Evolutionary conservation across 306 rosid genomes (phyloP).

Genomic region (Trichosanthes cucumerina): DNA sequence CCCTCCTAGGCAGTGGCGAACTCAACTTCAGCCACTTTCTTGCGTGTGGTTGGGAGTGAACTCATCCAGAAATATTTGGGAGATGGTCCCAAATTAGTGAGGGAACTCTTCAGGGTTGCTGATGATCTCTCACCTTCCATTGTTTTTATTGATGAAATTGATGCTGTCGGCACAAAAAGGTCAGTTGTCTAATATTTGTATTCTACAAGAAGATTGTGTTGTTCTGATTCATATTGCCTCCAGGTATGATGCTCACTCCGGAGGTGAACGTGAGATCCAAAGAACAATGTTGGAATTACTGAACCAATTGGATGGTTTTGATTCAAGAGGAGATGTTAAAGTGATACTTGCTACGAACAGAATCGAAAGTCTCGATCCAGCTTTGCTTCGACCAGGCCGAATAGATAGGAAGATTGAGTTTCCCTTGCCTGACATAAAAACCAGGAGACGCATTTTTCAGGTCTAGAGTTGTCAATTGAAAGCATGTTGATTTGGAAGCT

Average conservation of each 20-base stretch:
- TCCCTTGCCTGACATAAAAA: conserved; percentile 96
- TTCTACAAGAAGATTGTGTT: neutral
- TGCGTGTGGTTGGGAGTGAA: conserved; percentile 99
- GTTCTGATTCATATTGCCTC: conserved; percentile 10
- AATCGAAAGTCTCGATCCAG: conserved; percentile 93
- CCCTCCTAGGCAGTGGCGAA: conserved; percentile 83
- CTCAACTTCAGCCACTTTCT: conserved; percentile 95
- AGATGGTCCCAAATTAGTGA: conserved; percentile 95
- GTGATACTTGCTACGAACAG: conserved; percentile 94
- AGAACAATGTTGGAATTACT: conserved; percentile 91
- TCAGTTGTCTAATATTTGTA: conserved; percentile 16
- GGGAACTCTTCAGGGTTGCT: conserved; percentile 97
- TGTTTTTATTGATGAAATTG: conserved; percentile 96
- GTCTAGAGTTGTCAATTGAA: conserved; percentile 23
- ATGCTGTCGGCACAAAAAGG: conserved; percentile 97
- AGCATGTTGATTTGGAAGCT: conserved; percentile 5
- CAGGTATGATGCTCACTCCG: conserved; percentile 97
- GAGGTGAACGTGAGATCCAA: conserved; percentile 97
- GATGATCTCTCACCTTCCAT: conserved; percentile 96
- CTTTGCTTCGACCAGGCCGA: conserved; percentile 92
- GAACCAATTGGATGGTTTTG: conserved; percentile 93
- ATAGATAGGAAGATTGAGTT: conserved; percentile 92
- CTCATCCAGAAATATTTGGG: conserved; percentile 92
- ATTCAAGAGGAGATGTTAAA: conserved; percentile 95
- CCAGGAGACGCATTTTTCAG: conserved; percentile 96